Percentiles rank a stretch among this genome's conserved stretches.
phyloP scores from a whole-genome alignment of 495 filamentous ascomycete genomes.

The Cercophora samala region DNA sequence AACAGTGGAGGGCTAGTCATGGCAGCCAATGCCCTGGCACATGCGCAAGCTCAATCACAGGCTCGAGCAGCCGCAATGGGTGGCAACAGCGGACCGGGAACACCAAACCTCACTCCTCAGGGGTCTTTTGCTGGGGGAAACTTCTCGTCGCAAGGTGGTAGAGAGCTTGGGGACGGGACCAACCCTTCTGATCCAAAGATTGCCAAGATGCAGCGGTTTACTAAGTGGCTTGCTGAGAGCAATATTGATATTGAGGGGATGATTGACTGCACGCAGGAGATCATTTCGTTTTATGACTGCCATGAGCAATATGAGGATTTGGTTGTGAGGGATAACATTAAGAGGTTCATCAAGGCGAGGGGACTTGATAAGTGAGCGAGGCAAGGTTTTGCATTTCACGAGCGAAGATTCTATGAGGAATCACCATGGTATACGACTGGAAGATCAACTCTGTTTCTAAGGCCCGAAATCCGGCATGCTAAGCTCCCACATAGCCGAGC shows the following conservation, averaged over 20 bases:
- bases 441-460: too few species aligned
- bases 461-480: too few species aligned
- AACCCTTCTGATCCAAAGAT: slow-evolving; percentile 36
- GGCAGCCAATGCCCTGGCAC: slow-evolving; percentile 40
- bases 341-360: slow-evolving; percentile 76
- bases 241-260: slow-evolving; percentile 88
- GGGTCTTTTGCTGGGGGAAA: slow-evolving; percentile 15
- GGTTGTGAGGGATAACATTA: slow-evolving; percentile 59
- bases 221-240: slow-evolving; percentile 87
- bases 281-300: slow-evolving; percentile 90
- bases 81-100: slow-evolving; percentile 16
- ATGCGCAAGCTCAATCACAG: slow-evolving; percentile 36
- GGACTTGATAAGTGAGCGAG: slow-evolving; percentile 68
- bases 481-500: too few species aligned
- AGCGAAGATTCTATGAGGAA: too few species aligned
- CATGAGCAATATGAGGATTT: slow-evolving; percentile 91
- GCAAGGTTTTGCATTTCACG: too few species aligned
- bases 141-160: slow-evolving; percentile 17
- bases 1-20: slow-evolving; percentile 33
- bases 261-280: slow-evolving; percentile 90
- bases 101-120: slow-evolving; percentile 17
- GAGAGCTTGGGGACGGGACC: not conserved
- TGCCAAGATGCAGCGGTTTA: slow-evolving; percentile 67
- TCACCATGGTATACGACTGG: too few species aligned
- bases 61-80: slow-evolving; percentile 26